Base-by-base conservation (phyloP, 2,329 filamentous ascomycete species). In the Penicillium sclerotigenum region DNA sequence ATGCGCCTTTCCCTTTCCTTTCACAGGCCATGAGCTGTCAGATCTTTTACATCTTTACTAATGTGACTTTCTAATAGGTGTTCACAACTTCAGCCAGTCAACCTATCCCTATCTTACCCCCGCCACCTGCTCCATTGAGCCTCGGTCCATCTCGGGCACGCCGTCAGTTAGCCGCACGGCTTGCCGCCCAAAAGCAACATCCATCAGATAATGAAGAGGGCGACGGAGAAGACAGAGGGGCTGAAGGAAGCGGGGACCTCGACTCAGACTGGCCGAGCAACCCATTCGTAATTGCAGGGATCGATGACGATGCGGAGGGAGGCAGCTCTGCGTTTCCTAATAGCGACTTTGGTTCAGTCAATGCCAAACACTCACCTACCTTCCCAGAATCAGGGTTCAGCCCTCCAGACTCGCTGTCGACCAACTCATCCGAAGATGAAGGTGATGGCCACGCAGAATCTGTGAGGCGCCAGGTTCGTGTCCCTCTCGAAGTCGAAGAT, bases 121-220 rank as follows among this genome's bases (percentile, higher is more conserved):
- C 76, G 1, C 87, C 88, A n/a, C 89, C 86, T 22, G 87, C 89
- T 31, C 90, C 91, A 13, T 80, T 96, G 67, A 94, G 93, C 71
- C 86, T 93, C 34, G 87, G 89, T 0, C 92, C 93, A 2, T 95
- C 91, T 8, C 86, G 93, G 50, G 93, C 93, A 8, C 86, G 93
- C 48, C 82, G 91, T 53, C 91, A 96, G 73, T 83, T 97, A n/a
- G 92, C 91, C n/a, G 89, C 90, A 13, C 86, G 92, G 13, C 81
- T 97, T 67, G 84, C 90, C 2, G 84, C 88, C 74, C 88, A 90
- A 62, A 84, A 86, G 63, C 87, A 90, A 72, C 84, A 85, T 62
- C 75, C 80, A 6, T 74, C 78, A 24, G 75, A 74, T 40, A 72
- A 79, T 1, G 74, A 63, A 20, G 67, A 70, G 7, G 67, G 60